Percentiles rank a stretch among this genome's conserved stretches.
Conservation (phyloP, 2,329 filamentous ascomycete genomes). For the Metarhizium sp. region DNA sequence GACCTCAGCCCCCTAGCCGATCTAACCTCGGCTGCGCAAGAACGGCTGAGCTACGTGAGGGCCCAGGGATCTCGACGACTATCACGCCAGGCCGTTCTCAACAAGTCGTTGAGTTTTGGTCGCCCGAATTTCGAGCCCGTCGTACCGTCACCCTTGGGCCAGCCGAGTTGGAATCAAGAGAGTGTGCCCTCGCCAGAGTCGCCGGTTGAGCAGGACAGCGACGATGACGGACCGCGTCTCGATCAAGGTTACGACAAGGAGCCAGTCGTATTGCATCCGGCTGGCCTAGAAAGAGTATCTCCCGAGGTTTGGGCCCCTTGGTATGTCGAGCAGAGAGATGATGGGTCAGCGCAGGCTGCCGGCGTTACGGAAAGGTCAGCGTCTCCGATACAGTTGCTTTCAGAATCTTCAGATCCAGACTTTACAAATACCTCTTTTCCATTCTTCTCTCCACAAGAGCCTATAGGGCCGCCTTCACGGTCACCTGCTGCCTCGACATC, state of each 20-base stretch:
- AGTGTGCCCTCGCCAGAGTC: not conserved
- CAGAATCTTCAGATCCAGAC: not conserved
- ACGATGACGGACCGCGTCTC: not conserved
- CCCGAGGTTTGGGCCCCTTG: not conserved
- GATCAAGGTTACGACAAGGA: not conserved
- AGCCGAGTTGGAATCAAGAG: not conserved
- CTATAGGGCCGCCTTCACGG: not conserved
- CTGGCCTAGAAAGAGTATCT: not conserved
- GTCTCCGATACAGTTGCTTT: not conserved
- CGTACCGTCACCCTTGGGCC: not conserved
- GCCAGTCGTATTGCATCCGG: not conserved
- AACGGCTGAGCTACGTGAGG: not conserved
- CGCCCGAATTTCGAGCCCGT: not conserved
- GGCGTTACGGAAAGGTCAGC: not conserved
- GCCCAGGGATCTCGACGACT: not conserved
- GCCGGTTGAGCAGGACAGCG: not conserved
- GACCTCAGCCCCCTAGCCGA: not conserved
- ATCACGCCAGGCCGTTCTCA: not conserved
- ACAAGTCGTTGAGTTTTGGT: not conserved
- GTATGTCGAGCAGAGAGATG: not conserved
- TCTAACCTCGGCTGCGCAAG: not conserved
- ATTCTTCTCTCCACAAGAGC: not conserved
- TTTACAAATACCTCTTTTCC: not conserved
- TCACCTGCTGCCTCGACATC: not conserved
- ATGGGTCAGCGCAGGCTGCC: not conserved